Conservation (phyloP, 2,329 filamentous ascomycete genomes). For the Kalmusia sp. region DNA sequence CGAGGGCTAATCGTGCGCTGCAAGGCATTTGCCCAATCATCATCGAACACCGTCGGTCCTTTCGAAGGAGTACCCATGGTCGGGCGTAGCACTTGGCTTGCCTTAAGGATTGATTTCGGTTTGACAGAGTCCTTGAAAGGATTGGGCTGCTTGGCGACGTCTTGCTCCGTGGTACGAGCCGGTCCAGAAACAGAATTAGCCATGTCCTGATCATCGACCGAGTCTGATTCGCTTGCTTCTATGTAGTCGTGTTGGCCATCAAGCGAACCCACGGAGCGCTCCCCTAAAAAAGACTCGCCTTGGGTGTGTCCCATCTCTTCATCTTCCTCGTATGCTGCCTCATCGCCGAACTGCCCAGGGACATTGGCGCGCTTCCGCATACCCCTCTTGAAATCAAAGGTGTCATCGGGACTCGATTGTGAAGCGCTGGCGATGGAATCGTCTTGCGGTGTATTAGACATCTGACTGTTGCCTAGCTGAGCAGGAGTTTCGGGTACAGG, state of each 20-base stretch:
- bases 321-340: constrained; percentile 61
- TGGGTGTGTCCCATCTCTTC: constrained; percentile 59
- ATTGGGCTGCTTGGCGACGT: constrained; percentile 45
- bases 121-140: constrained; percentile 42
- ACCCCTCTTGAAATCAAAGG: constrained; percentile 63
- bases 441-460: constrained; percentile 43
- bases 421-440: constrained; percentile 48
- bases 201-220: constrained; percentile 74
- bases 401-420: constrained; percentile 59
- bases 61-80: constrained; percentile 62
- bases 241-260: constrained; percentile 63
- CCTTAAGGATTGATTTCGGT: constrained; percentile 59
- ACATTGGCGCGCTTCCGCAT: constrained; percentile 59
- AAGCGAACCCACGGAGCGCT: constrained; percentile 84
- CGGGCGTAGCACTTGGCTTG: constrained; percentile 38
- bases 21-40: constrained; percentile 93
- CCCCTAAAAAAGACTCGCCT: constrained; percentile 86
- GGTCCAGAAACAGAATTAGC: constrained; percentile 78
- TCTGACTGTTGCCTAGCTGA: constrained; percentile 39
- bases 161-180: constrained; percentile 79
- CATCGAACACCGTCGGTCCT: constrained; percentile 64
- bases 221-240: constrained; percentile 74
- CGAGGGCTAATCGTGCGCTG: constrained; percentile 92
- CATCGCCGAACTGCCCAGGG: constrained; percentile 82
- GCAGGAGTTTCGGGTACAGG: constrained; percentile 55